Conservation (phyloP, 768 basidiomycete species). For the Podaxis carcinomalis region DNA sequence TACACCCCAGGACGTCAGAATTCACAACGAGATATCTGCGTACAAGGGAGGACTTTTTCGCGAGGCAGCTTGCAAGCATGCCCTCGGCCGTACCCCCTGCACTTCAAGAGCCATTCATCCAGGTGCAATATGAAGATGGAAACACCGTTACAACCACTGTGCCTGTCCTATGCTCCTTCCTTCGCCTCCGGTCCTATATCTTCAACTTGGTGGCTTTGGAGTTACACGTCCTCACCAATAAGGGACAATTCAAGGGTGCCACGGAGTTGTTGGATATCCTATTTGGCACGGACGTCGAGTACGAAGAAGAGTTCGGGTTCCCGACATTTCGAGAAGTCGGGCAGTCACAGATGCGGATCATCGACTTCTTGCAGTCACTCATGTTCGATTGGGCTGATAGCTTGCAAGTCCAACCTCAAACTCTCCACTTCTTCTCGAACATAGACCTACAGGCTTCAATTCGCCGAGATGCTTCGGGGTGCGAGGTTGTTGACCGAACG, state of each 20-base stretch:
- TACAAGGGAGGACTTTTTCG: slow-evolving; percentile 86
- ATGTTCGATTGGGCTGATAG: slow-evolving; percentile 88
- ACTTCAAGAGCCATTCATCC: slow-evolving; percentile 45
- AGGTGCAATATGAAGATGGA: slow-evolving; percentile 69
- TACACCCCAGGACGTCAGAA: slow-evolving; percentile 80
- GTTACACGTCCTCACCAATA: slow-evolving; percentile 78
- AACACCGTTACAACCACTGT: slow-evolving; percentile 65
- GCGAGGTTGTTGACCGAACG: slow-evolving; percentile 76
- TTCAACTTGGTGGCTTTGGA: slow-evolving; percentile 86
- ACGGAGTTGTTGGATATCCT: slow-evolving; percentile 75
- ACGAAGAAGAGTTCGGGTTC: slow-evolving; percentile 47
- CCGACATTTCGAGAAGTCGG: slow-evolving; percentile 68
- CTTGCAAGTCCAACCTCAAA: slow-evolving; percentile 49
- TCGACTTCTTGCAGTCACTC: slow-evolving; percentile 84
- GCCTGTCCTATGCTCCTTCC: slow-evolving; percentile 65
- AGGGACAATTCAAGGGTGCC: slow-evolving; percentile 69
- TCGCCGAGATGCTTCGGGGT: slow-evolving; percentile 64
- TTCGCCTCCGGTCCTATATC: slow-evolving; percentile 79
- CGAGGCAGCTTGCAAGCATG: slow-evolving; percentile 74
- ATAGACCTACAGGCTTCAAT: slow-evolving; percentile 70
- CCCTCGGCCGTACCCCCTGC: slow-evolving; percentile 59
- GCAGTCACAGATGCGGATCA: slow-evolving; percentile 80
- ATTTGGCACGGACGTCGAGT: slow-evolving; percentile 61
- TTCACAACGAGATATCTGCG: slow-evolving; percentile 82
- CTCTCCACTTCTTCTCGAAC: slow-evolving; percentile 60